Percentiles rank a stretch among this genome's conserved stretches.
Evolutionary conservation across 2,329 filamentous ascomycete genomes (phyloP).

Genomic region (Colletotrichum euphorbiae): DNA sequence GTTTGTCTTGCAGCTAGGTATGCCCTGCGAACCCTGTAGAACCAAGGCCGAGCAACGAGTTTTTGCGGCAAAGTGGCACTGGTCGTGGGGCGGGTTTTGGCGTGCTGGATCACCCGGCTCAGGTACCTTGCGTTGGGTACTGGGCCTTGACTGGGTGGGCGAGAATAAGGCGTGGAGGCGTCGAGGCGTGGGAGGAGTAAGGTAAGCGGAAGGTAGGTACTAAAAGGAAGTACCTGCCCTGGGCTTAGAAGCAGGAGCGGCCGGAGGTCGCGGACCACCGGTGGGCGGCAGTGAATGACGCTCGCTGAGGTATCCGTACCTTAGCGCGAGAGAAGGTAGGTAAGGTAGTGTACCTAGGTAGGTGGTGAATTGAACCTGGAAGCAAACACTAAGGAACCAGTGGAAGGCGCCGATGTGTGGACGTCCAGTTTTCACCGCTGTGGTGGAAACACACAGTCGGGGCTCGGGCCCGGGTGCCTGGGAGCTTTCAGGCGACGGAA

Average conservation of each 20-base stretch:
- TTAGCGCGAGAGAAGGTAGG: not conserved
- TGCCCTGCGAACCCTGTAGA: not conserved
- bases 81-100: conserved; percentile 19
- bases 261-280: conserved; percentile 27
- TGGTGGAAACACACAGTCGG: conserved; percentile 1
- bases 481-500: not conserved
- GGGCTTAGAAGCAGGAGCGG: not conserved
- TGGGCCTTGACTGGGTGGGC: no score
- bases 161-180: no score
- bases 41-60: conserved; percentile 8
- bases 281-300: not conserved
- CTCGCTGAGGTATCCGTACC: not conserved
- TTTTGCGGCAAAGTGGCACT: conserved; percentile 7
- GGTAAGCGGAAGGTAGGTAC: not conserved
- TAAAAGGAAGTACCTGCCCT: not conserved
- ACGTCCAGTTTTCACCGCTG: not conserved
- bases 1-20: not conserved
- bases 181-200: not conserved
- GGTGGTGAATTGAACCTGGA: not conserved
- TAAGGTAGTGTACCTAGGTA: no score
- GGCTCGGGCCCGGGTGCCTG: not conserved
- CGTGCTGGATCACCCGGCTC: not conserved
- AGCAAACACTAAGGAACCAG: not conserved
- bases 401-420: not conserved
- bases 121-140: no score